A percentile compares a stretch with the other conserved stretches of the same genome.
phyloP scores from a whole-genome alignment of 768 basidiomycete genomes.

The Pleurotus tuoliensis region DNA sequence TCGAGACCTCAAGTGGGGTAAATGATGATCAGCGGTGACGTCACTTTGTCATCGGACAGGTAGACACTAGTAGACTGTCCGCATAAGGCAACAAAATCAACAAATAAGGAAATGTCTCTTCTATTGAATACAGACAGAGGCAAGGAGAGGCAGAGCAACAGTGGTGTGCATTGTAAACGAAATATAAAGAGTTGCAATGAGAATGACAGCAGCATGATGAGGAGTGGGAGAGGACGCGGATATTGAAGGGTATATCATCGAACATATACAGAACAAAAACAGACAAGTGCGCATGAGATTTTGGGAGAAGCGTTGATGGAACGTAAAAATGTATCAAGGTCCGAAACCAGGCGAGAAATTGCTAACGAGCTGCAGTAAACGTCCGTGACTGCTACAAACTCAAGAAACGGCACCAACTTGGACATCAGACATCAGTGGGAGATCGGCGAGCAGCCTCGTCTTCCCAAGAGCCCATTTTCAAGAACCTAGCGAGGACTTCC shows the following conservation, averaged over 20 bases:
- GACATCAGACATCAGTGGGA: not conserved
- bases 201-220: not conserved
- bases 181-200: slow-evolving; percentile 1
- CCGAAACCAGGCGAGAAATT: not conserved
- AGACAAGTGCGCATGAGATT: not conserved
- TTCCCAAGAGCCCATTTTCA: slow-evolving; percentile 75
- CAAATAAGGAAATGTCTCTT: not conserved
- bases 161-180: not conserved
- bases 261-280: not conserved
- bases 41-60: not conserved
- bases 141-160: not conserved
- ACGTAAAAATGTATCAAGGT: not conserved
- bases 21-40: not conserved
- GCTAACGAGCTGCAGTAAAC: not conserved
- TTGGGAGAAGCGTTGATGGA: not conserved
- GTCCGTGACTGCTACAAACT: not conserved
- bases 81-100: not conserved
- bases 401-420: not conserved
- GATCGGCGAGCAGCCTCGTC: slow-evolving; percentile 30
- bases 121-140: not conserved
- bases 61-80: not conserved
- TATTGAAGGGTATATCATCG: not conserved
- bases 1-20: no score
- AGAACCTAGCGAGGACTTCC: slow-evolving; percentile 79
- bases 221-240: not conserved